phyloP scores from a whole-genome alignment of 1,284 basidiomycete genomes.

The Laetiporus sulphureus region DNA sequence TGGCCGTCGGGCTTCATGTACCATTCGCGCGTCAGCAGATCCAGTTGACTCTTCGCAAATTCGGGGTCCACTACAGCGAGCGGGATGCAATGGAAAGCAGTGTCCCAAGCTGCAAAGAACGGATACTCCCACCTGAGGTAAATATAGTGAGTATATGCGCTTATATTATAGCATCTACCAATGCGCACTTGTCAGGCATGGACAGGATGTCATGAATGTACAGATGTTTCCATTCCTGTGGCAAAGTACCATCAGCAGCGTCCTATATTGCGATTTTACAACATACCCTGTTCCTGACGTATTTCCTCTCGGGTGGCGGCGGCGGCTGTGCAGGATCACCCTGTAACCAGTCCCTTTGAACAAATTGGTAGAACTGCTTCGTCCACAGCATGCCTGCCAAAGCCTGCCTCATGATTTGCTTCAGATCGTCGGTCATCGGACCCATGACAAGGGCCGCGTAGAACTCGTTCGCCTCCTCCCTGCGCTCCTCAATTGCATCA shows the following conservation, averaged over 20 bases:
- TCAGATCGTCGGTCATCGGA: conserved; percentile 86
- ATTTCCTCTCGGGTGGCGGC: conserved; percentile 86
- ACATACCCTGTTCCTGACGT: conserved; percentile 75
- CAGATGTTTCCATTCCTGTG: conserved; percentile 89
- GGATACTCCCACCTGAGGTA: conserved; percentile 87
- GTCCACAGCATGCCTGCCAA: conserved; percentile 98
- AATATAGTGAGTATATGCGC: background rate
- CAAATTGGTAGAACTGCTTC: conserved; percentile 95
- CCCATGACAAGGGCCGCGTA: conserved; percentile 78
- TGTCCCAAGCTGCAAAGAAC: conserved; percentile 94
- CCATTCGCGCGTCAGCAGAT: conserved; percentile 95
- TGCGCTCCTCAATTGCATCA: conserved; percentile 80
- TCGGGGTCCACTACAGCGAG: conserved; percentile 91
- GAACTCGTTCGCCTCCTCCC: conserved; percentile 94
- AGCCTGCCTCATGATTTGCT: conserved; percentile 97
- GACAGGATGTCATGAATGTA: conserved; percentile 94
- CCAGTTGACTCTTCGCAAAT: conserved; percentile 97
- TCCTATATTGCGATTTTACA: conserved; percentile 6
- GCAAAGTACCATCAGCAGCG: background rate
- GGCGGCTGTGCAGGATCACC: conserved; percentile 94
- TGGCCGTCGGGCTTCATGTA: conserved; percentile 99
- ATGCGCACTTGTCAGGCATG: conserved; percentile 90
- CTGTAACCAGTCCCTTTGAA: conserved; percentile 93
- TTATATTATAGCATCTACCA: background rate
- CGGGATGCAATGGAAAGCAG: conserved; percentile 97